Base-by-base conservation (phyloP, 1,284 basidiomycete genomes). In the Trichosporon asahii region DNA sequence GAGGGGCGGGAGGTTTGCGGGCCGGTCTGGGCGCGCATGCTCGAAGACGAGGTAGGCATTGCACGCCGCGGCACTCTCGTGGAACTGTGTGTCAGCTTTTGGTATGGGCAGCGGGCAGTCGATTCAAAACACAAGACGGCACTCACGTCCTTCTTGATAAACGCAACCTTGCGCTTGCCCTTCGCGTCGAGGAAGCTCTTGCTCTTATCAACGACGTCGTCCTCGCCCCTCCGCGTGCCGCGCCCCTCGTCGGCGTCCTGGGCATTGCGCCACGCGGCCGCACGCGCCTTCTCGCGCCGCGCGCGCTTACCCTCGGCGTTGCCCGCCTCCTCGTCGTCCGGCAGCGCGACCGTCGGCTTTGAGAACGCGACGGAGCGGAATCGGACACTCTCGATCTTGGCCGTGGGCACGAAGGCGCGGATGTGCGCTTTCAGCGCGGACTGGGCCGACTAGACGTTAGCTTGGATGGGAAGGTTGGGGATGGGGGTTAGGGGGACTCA, bases 151-250 rank as follows among this genome's bases (percentile, higher is more conserved):
- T 90, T 90, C 79, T 94, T 94, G 82, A 98, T 97, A 80, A 94
- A 97, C 0, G 95, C 93, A 49, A 98, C 90, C 76, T 91, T 92
- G 83, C 96, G 93, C 86, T 98, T 98, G 82, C 98, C 92, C 69
- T 88, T 88, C 0, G 92, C 86, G 21, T 89, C 93, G 67, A 97
- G 87, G 80, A 88, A 93, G 37, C 77, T 77, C 75, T 85, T 83
- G 15, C 76, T 75, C 53, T 75, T 75, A 64, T 82, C 79, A 21
- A 72, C 74, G 53, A 79, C 80, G 57, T 78, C 78, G 67, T 82
- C 81, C 66, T 82, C 79, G 27, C 75, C 75, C 9, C 73, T 69
- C 29, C 86, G 85, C 37, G 85, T 74, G 23, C 80, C 80, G 5
- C n/a, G 14, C 6, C 29, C n/a, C 61, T 82, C 74, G 0, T 90